Base-by-base conservation (phyloP, 2,329 filamentous ascomycete species). In the Trichoderma simmonsii region DNA sequence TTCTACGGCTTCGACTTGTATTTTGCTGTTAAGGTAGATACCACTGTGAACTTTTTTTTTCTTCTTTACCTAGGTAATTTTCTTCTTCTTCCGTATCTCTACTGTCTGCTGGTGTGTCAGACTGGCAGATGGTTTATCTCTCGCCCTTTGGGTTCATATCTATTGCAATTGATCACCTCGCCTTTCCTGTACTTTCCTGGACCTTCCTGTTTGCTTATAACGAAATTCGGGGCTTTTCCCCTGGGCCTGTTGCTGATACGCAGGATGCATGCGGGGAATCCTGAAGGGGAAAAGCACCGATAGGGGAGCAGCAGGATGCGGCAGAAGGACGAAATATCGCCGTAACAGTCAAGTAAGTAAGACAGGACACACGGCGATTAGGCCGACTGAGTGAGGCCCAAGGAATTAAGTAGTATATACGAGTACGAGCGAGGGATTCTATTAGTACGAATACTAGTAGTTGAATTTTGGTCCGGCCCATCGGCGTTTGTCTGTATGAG, bases 1-100 rank as follows among this genome's bases (percentile, higher is more conserved):
- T 71, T 59, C 51, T 62, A 63, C 68, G 59, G 28, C 68, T 43
- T 63, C 51, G 68, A 70, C 67, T 62, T 62, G 68, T 63, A 71
- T 26, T 64, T 64, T 64, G 32, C 68, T 70, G 68, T 57, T 56
- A n/a, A n/a, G 39, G 39, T 43, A 70, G 68, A 70, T 70, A 63
- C 60, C 68, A 63, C 48, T 70, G 62, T 43, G 59, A 70, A 54
- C 36, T 70, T n/a, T 36, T 63, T 63, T 30, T 60, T 59, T 59
- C 43, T 21, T 60, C 30, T 60, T 21, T n/a, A 24, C 32, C 39
- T 43, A 43, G 39, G 39, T 24, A 21, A 18, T 21, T 4, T 32
- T n/a, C 1, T n/a, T 43, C 39, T 26, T 21, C 12, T 21, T 30
- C 11, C 15, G 4, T 39, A 14, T 26, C 4, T 30, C 12, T 3